Percentiles rank a stretch among this genome's conserved stretches.
Conservation (phyloP, 2,329 filamentous ascomycete genomes). For the Paraphaeosphaeria sporulosa region DNA sequence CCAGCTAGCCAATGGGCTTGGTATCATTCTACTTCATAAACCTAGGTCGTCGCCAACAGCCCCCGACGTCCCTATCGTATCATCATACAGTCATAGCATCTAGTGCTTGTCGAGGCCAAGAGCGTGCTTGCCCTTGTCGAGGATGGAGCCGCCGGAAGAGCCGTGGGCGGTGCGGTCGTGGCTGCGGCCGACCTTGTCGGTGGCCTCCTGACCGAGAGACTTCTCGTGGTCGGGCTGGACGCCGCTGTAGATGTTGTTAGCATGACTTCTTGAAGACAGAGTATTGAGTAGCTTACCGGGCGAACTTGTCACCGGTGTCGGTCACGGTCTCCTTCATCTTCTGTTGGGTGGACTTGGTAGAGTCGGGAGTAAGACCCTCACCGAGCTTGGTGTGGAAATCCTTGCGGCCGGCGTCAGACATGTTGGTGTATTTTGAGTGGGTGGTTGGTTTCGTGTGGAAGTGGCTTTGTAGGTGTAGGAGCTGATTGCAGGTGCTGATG, state of each 20-base stretch:
- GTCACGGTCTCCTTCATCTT: slow-evolving; percentile 66
- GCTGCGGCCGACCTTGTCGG: slow-evolving; percentile 50
- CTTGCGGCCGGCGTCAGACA: slow-evolving; percentile 70
- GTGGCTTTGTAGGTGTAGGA: slow-evolving; percentile 2
- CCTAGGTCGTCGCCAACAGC: neutral
- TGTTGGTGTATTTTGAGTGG: slow-evolving; percentile 51
- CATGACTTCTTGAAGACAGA: neutral
- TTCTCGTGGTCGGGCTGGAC: slow-evolving; percentile 63
- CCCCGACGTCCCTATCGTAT: slow-evolving; percentile 13
- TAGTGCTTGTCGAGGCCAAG: slow-evolving; percentile 54
- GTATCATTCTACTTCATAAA: slow-evolving; percentile 25
- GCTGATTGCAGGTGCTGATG: slow-evolving; percentile 4
- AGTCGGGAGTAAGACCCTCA: slow-evolving; percentile 66
- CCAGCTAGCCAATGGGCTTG: slow-evolving; percentile 26
- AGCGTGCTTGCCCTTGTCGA: slow-evolving; percentile 59
- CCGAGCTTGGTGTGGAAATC: slow-evolving; percentile 64
- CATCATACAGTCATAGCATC: slow-evolving; percentile 17
- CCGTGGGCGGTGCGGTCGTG: slow-evolving; percentile 50
- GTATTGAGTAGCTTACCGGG: slow-evolving; percentile 50
- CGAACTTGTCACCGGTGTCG: slow-evolving; percentile 62
- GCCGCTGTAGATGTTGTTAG: slow-evolving; percentile 48
- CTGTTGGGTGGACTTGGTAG: slow-evolving; percentile 67
- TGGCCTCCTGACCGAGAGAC: slow-evolving; percentile 59
- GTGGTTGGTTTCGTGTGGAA: slow-evolving; percentile 31
- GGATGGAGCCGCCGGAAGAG: slow-evolving; percentile 47